Evolutionary conservation across 2,329 filamentous ascomycete genomes (phyloP).

Genomic region (Aspergillus sp.): DNA sequence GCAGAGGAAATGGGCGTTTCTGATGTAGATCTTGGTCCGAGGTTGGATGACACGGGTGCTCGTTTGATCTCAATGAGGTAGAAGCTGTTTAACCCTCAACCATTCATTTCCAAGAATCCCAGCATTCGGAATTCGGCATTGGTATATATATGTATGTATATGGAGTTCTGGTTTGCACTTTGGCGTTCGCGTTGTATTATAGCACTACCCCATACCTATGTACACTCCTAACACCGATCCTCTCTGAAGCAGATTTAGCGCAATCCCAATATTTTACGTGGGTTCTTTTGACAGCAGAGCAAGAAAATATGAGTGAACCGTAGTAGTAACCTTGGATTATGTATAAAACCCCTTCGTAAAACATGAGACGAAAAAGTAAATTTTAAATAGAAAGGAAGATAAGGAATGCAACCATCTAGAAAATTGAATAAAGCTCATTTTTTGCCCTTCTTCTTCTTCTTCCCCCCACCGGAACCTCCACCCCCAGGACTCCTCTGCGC

Average conservation of each 20-base stretch:
- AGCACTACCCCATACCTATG: not conserved
- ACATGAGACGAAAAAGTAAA: slow-evolving; percentile 5
- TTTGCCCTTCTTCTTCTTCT: slow-evolving; percentile 51
- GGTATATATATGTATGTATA: not conserved
- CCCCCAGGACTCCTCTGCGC: slow-evolving; percentile 13
- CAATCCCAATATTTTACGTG: not conserved
- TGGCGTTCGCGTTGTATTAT: slow-evolving; percentile 2
- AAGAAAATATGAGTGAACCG: not conserved
- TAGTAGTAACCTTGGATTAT: slow-evolving; percentile 13
- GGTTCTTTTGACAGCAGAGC: not conserved
- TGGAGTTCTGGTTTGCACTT: not conserved
- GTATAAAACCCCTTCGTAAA: slow-evolving; percentile 1
- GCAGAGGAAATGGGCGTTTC: slow-evolving; percentile 40
- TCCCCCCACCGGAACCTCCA: slow-evolving; percentile 13
- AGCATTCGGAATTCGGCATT: not conserved
- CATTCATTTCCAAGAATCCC: not conserved
- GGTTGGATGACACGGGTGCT: slow-evolving; percentile 28
- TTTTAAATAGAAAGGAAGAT: not conserved
- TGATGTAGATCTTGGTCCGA: slow-evolving; percentile 33
- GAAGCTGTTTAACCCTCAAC: not conserved
- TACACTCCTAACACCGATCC: not conserved
- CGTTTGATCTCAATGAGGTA: not conserved
- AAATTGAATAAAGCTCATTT: slow-evolving; percentile 30
- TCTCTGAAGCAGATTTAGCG: not conserved
- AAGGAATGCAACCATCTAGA: not conserved